phyloP scores from a whole-genome alignment of 208 protist species.

The Leishmania mexicana region DNA sequence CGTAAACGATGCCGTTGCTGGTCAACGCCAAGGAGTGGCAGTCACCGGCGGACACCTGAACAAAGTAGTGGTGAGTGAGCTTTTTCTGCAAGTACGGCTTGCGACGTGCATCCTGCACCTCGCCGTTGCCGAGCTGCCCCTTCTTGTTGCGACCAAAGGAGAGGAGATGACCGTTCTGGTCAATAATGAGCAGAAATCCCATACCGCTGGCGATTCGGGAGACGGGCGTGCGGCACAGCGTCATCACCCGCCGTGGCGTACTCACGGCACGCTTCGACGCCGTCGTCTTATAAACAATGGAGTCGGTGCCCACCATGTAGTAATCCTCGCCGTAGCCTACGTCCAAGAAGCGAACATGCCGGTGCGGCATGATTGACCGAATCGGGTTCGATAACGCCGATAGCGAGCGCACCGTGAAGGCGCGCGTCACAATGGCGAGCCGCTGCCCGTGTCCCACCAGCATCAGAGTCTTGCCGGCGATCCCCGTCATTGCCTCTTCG shows the following conservation, averaged over 20 bases:
- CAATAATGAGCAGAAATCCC: conserved; percentile 83
- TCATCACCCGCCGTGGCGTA: conserved; percentile 87
- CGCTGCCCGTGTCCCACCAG: conserved; percentile 71
- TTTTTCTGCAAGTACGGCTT: conserved; percentile 57
- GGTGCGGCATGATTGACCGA: conserved; percentile 74
- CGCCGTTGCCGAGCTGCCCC: conserved; percentile 85
- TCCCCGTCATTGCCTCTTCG: conserved; percentile 64
- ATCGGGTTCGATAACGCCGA: conserved; percentile 75
- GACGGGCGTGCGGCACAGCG: conserved; percentile 68
- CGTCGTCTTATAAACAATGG: conserved; percentile 85
- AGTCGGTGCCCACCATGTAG: conserved; percentile 89
- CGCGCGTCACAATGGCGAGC: conserved; percentile 70
- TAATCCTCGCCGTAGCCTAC: conserved; percentile 84
- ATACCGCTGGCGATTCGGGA: conserved; percentile 80
- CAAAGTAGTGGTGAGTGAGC: conserved; percentile 79
- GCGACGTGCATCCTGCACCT: conserved; percentile 62
- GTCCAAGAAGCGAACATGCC: conserved; percentile 77
- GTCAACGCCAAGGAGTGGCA: conserved; percentile 84
- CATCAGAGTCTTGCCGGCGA: conserved; percentile 75
- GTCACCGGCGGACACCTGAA: conserved; percentile 82
- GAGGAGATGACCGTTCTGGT: conserved; percentile 87
- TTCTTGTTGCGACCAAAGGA: conserved; percentile 83
- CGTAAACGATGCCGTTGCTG: conserved; percentile 86
- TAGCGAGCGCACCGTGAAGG: conserved; percentile 79
- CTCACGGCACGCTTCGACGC: conserved; percentile 66